Conservation (phyloP, 371 early-diverging fungal genomes). For the Mucor mucedo region DNA sequence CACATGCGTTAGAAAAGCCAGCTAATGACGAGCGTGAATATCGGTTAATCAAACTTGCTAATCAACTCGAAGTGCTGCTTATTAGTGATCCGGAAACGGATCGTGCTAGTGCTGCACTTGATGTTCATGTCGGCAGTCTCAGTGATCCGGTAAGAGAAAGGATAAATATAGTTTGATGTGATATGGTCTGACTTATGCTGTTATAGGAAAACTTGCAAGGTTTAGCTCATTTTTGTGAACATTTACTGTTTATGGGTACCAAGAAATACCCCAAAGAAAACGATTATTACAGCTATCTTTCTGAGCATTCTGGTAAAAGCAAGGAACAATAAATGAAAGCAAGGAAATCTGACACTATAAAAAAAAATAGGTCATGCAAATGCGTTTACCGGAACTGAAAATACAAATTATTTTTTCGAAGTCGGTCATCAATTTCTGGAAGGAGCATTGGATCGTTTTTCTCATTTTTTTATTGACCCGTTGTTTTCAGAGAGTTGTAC, state of each 20-base stretch:
- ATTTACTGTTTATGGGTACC: slow-evolving; percentile 91
- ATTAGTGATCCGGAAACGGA: slow-evolving; percentile 85
- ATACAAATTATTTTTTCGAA: slow-evolving; percentile 96
- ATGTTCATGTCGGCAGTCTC: slow-evolving; percentile 92
- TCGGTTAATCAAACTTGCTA: slow-evolving; percentile 80
- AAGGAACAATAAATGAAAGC: not conserved
- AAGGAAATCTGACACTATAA: not conserved
- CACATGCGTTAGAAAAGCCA: slow-evolving; percentile 55
- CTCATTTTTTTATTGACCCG: slow-evolving; percentile 93
- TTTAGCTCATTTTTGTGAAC: slow-evolving; percentile 98
- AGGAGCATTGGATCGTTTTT: slow-evolving; percentile 94
- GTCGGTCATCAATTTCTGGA: slow-evolving; percentile 83
- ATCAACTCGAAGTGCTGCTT: slow-evolving; percentile 81
- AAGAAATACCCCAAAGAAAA: slow-evolving; percentile 94
- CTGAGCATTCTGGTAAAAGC: slow-evolving; percentile 28
- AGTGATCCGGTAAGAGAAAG: slow-evolving; percentile 69
- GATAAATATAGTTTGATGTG: too few relatives aligned
- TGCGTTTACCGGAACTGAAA: slow-evolving; percentile 89
- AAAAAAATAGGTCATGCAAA: slow-evolving; percentile 69
- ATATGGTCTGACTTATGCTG: not conserved
- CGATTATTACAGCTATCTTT: slow-evolving; percentile 88
- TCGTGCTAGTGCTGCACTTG: slow-evolving; percentile 90
- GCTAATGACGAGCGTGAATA: slow-evolving; percentile 84
- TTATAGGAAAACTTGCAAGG: slow-evolving; percentile 76
- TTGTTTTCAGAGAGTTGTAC: slow-evolving; percentile 86